phyloP scores from a whole-genome alignment of 2,329 filamentous ascomycete genomes.

The Cladophialophora carrionii region DNA sequence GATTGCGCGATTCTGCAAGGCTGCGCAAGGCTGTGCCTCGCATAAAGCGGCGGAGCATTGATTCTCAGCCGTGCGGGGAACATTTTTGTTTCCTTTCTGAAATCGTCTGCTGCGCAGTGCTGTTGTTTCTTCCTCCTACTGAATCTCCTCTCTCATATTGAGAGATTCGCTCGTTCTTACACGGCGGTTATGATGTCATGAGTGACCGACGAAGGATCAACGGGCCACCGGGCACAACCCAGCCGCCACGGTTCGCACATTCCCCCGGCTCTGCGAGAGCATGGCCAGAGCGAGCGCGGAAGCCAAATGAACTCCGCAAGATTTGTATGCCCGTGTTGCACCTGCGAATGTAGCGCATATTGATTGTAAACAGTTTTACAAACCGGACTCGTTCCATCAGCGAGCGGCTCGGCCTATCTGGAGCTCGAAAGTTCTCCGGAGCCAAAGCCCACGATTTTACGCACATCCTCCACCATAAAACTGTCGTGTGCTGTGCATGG shows the following conservation, averaged over 20 bases:
- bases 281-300: constrained; percentile 60
- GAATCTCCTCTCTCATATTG: not conserved
- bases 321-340: constrained; percentile 70
- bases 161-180: constrained; percentile 31
- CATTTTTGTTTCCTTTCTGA: not conserved
- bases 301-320: constrained; percentile 74
- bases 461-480: constrained; percentile 72
- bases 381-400: constrained; percentile 88
- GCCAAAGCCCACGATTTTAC: constrained; percentile 49
- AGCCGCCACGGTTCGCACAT: constrained; percentile 70
- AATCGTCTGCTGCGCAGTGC: not conserved
- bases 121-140: not conserved
- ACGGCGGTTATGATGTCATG: constrained; percentile 55
- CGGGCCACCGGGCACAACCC: constrained; percentile 76
- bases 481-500: constrained; percentile 92
- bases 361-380: constrained; percentile 68
- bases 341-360: constrained; percentile 5
- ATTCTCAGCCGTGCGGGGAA: not conserved
- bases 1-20: not conserved
- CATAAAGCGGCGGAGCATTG: not conserved
- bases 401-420: constrained; percentile 81
- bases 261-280: constrained; percentile 54
- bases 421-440: constrained; percentile 56
- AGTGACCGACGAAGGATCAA: constrained; percentile 88
- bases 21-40: not conserved